Conservation (phyloP, 305 asterid genomes). For the Fraxinus velutina region DNA sequence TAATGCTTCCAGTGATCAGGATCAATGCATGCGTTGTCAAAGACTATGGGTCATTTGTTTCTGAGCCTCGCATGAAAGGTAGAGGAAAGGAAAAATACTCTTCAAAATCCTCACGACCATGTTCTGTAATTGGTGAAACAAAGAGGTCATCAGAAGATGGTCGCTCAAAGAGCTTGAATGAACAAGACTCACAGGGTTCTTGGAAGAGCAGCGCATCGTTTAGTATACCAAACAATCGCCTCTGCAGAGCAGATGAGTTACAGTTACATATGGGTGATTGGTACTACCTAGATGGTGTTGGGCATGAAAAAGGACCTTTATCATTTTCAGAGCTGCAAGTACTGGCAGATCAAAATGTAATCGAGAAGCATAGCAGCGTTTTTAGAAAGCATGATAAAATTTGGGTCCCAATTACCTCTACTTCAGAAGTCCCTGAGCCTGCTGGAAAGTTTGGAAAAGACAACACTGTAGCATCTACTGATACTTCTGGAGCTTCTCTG, state of each 20-base stretch:
- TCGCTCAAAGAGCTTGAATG: constrained; percentile 48
- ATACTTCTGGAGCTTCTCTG: constrained; percentile 31
- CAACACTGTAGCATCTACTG: constrained; percentile 27
- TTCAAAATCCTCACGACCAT: constrained; percentile 53
- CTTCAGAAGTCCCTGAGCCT: constrained; percentile 30
- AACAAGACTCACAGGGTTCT: constrained; percentile 49
- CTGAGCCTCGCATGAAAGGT: constrained; percentile 71
- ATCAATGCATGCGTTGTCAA: constrained; percentile 96
- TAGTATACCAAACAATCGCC: constrained; percentile 55
- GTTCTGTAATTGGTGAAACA: constrained; percentile 52
- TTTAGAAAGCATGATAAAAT: constrained; percentile 76
- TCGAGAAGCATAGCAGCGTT: constrained; percentile 72
- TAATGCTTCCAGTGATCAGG: constrained; percentile 88
- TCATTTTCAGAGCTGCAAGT: constrained; percentile 72
- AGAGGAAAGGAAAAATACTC: constrained; percentile 67
- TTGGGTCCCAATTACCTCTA: constrained; percentile 79
- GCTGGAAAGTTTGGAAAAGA: constrained; percentile 35
- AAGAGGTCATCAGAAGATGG: constrained; percentile 75
- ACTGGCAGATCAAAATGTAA: constrained; percentile 79
- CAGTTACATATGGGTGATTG: constrained; percentile 80
- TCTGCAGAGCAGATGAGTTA: constrained; percentile 71
- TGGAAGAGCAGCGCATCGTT: constrained; percentile 41
- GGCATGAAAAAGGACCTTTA: constrained; percentile 92
- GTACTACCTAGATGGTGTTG: constrained; percentile 95
- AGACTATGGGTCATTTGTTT: constrained; percentile 82